Evolutionary conservation across 768 basidiomycete genomes (phyloP).

Genomic region (Phanerodontia chrysosporium): DNA sequence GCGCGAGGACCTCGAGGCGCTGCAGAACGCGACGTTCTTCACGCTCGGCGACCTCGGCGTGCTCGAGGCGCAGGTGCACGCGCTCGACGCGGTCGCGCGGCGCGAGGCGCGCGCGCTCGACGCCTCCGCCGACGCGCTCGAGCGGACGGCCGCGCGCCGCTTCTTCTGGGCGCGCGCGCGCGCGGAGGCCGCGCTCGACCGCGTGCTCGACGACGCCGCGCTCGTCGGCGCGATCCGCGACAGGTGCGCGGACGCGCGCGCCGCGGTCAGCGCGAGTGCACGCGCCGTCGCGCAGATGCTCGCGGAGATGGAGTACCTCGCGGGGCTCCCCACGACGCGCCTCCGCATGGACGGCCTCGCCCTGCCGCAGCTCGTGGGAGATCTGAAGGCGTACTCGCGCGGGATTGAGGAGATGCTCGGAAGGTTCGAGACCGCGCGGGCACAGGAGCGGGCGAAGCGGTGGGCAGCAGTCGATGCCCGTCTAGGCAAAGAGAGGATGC

Average conservation of each 20-base stretch:
- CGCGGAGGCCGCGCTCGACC: conserved; percentile 1
- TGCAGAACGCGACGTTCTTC: conserved; percentile 1
- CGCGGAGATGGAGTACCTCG: conserved; percentile 2
- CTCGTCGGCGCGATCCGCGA: background rate
- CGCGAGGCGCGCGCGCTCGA: background rate
- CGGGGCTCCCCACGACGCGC: background rate
- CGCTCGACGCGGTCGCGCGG: background rate
- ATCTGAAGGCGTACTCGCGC: background rate
- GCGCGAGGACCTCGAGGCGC: background rate
- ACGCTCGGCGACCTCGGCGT: background rate
- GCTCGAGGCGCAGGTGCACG: background rate
- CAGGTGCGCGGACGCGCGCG: background rate
- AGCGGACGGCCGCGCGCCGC: background rate
- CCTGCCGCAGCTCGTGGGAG: background rate
- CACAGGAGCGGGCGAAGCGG: background rate
- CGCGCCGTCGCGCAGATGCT: background rate
- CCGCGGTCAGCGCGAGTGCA: background rate
- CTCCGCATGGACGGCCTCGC: background rate
- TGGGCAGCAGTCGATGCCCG: background rate
- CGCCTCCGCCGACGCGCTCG: background rate
- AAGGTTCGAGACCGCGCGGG: background rate
- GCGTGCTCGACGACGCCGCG: background rate
- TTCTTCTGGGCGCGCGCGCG: background rate
- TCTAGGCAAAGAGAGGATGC: background rate
- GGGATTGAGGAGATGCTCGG: background rate